Evolutionary conservation across 345 rosid genomes (phyloP).

Genomic region (Noccaea caerulescens): DNA sequence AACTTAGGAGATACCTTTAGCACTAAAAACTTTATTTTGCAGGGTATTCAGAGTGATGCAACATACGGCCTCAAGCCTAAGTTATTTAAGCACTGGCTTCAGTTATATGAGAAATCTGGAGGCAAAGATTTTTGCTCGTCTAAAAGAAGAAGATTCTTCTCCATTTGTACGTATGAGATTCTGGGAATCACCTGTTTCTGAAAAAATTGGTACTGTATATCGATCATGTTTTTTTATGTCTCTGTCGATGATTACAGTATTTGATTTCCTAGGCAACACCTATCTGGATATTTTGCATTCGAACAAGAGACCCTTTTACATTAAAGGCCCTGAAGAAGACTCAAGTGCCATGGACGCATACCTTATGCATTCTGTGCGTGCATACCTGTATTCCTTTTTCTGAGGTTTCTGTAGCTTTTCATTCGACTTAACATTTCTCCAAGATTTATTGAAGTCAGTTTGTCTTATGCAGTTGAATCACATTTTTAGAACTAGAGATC

Average conservation of each 20-base stretch:
- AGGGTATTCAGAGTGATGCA: conserved; percentile 53
- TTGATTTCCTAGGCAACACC: conserved; percentile 60
- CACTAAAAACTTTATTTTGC: conserved; percentile 28
- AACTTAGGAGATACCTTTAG: not conserved
- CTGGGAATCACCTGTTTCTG: conserved; percentile 4
- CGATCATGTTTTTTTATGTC: conserved; percentile 27
- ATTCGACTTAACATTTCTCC: conserved; percentile 17
- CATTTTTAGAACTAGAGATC: conserved; percentile 71
- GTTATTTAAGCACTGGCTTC: conserved; percentile 80
- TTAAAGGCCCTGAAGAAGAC: conserved; percentile 79
- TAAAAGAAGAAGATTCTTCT: conserved; percentile 67
- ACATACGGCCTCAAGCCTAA: conserved; percentile 65
- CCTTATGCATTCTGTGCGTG: conserved; percentile 85
- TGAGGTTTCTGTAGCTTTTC: conserved; percentile 17
- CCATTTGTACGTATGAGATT: conserved; percentile 70
- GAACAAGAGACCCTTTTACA: conserved; percentile 87
- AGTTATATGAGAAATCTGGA: conserved; percentile 59
- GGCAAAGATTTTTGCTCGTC: conserved; percentile 72
- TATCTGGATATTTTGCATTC: conserved; percentile 81
- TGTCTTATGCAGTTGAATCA: conserved; percentile 82
- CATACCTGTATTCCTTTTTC: conserved; percentile 30
- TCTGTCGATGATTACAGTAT: conserved; percentile 30
- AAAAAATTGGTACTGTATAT: conserved; percentile 12
- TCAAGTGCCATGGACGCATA: conserved; percentile 74
- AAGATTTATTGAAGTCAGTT: conserved; percentile 34